Conservation (phyloP, 208 protist genomes). For the Trypanosomatidae sp. region DNA sequence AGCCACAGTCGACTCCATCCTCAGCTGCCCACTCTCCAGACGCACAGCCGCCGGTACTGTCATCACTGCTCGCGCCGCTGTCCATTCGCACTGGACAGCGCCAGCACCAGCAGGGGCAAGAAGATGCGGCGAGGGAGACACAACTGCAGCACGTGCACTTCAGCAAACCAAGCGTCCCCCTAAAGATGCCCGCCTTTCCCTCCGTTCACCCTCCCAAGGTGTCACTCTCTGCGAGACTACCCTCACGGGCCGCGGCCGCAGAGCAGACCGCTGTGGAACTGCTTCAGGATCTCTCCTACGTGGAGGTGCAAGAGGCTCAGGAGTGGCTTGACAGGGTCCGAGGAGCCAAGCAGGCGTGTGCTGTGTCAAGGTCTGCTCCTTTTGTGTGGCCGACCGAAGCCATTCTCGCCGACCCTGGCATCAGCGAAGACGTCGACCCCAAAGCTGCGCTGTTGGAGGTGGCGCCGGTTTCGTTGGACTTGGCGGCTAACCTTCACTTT, state of each 20-base stretch:
- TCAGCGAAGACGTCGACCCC: neutral
- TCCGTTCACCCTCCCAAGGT: neutral
- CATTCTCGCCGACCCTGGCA: neutral
- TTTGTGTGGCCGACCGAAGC: neutral
- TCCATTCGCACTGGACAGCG: too few species aligned
- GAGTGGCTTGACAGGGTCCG: neutral
- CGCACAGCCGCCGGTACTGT: slow-evolving; percentile 6
- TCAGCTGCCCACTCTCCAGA: slow-evolving; percentile 11
- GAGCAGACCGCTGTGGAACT: slow-evolving; percentile 15
- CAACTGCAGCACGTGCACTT: slow-evolving; percentile 16
- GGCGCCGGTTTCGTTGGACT: slow-evolving; percentile 15
- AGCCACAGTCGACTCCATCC: neutral
- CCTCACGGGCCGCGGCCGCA: neutral
- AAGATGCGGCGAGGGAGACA: too few species aligned
- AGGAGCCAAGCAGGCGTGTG: neutral
- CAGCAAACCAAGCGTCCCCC: neutral
- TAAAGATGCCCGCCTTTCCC: neutral
- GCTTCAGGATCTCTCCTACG: slow-evolving; percentile 20
- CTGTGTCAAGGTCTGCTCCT: neutral
- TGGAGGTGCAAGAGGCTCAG: slow-evolving; percentile 11
- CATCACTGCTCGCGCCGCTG: neutral
- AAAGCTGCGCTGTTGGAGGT: neutral
- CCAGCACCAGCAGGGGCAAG: neutral
- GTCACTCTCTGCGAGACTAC: neutral
- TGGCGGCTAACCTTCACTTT: slow-evolving; percentile 11